Evolutionary conservation across 2,329 filamentous ascomycete species (phyloP).

Genomic region (Trichoderma guizhouense): DNA sequence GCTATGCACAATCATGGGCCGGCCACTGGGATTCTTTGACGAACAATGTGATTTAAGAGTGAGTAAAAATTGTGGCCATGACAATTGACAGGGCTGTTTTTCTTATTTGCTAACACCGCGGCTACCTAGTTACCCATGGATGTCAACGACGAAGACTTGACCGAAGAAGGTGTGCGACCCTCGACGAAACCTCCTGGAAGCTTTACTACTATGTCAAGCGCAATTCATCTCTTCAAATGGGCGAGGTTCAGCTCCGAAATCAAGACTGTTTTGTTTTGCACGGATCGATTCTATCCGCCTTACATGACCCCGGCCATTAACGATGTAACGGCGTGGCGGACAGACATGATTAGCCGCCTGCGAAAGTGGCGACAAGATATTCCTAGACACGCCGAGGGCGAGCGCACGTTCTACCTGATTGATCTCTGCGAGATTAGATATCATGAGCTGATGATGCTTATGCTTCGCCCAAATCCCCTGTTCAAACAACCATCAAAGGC

Average conservation of each 20-base stretch:
- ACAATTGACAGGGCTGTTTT: neutral
- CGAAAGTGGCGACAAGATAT: conserved; percentile 39
- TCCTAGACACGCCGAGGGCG: conserved; percentile 25
- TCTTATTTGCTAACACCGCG: conserved; percentile 30
- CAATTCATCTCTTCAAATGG: conserved; percentile 48
- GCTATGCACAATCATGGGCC: conserved; percentile 54
- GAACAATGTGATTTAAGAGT: conserved; percentile 50
- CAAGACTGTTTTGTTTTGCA: conserved; percentile 54
- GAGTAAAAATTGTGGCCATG: neutral
- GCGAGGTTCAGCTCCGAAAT: conserved; percentile 53
- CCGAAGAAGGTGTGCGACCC: neutral
- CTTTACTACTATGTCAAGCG: conserved; percentile 34
- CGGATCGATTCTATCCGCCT: conserved; percentile 43
- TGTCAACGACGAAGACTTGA: conserved; percentile 15
- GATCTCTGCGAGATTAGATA: conserved; percentile 44
- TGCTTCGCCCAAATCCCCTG: conserved; percentile 50
- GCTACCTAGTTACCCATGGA: conserved; percentile 6
- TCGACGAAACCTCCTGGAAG: neutral
- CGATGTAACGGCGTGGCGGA: conserved; percentile 46
- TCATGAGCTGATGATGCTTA: conserved; percentile 46
- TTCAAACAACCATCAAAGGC: conserved; percentile 46
- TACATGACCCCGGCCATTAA: conserved; percentile 48
- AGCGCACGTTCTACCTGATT: neutral
- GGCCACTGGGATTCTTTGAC: conserved; percentile 52
- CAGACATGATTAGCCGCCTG: conserved; percentile 38